Evolutionary conservation across 345 rosid genomes (phyloP).

Genomic region (Pugionium cornutum): DNA sequence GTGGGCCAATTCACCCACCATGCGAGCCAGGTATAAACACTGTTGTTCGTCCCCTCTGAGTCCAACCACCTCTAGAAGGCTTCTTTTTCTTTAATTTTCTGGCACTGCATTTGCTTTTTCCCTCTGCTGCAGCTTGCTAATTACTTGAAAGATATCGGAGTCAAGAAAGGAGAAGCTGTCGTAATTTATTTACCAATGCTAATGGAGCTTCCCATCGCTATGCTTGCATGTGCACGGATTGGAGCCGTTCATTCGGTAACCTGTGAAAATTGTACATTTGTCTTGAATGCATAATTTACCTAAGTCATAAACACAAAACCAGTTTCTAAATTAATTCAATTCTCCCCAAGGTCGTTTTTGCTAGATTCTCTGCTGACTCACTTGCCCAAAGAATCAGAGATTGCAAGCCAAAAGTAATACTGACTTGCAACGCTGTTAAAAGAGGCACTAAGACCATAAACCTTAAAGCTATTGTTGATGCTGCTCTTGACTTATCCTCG

Average conservation of each 20-base stretch:
- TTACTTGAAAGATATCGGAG: conserved; percentile 84
- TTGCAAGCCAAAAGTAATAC: conserved; percentile 81
- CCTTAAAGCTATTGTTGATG: conserved; percentile 94
- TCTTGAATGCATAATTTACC: not conserved
- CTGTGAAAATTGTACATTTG: conserved; percentile 9
- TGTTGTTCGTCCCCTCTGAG: not conserved
- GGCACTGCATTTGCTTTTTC: conserved; percentile 26
- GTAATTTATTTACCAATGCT: conserved; percentile 89
- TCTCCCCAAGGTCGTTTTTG: conserved; percentile 76
- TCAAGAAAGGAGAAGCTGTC: conserved; percentile 90
- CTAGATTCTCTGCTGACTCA: conserved; percentile 95
- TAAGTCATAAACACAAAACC: not conserved
- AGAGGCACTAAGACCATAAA: conserved; percentile 86
- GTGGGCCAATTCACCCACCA: too few relatives aligned
- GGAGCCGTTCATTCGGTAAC: conserved; percentile 99
- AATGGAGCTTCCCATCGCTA: conserved; percentile 92
- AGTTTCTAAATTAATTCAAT: not conserved
- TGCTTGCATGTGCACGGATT: conserved; percentile 98
- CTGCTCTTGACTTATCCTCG: conserved; percentile 65
- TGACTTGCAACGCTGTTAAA: conserved; percentile 93
- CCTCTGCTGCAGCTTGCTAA: conserved; percentile 67
- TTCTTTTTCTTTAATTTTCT: conserved; percentile 5
- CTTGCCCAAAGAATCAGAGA: conserved; percentile 88
- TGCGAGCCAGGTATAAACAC: conserved; percentile 72
- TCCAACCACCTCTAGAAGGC: not conserved